Base-by-base conservation (phyloP, 345 rosid genomes). In the Populus alba region DNA sequence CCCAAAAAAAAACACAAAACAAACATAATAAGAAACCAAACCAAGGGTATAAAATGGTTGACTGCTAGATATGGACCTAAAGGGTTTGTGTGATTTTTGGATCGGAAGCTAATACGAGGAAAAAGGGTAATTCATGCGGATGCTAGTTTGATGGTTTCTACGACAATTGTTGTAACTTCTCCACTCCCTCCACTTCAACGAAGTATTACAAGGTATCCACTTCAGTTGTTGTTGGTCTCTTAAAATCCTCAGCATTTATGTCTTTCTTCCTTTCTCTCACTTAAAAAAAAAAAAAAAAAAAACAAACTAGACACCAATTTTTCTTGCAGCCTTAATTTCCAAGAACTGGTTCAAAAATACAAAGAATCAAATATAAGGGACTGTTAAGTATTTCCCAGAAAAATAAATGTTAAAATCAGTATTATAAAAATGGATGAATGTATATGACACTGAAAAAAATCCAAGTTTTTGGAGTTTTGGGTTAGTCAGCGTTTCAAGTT, bases 201-300 rank as follows among this genome's bases (percentile, higher is more conserved):
- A 73, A 43, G 43, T 27, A 18, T 15, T 47, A 15, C 62, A 49
- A 74, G 51, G 76, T 18, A 73, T 12, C 82, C 75, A 81, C 65
- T 62, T 55, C 69, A 74, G 57, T 59, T 75, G 73, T 51, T 75
- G 12, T 7, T 18, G 39, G 11, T 18, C 68, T 16, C 79, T 47
- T 67, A 66, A 75, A 31, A 69, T 77, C 79, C 79, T 53, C 31
- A 78, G 13, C 84, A 86, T 77, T 79, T 49, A 23, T 55, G 25
- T 22, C 12, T 22, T 22, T 15, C 70, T 20, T 66, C 37, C 70
- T 22, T 12, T 71, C 22, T 47, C 74, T 69, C 75, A 18, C 49
- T 47, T 3, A 37, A 35, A 67, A 63, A 59, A 11, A 29, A 4
- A 4, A 71, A 31, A 27, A 53, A 65, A 59, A 16, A 18, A 4